Evolutionary conservation across 2,329 filamentous ascomycete genomes (phyloP).

Genomic region (Clarireedia homoeocarpa): DNA sequence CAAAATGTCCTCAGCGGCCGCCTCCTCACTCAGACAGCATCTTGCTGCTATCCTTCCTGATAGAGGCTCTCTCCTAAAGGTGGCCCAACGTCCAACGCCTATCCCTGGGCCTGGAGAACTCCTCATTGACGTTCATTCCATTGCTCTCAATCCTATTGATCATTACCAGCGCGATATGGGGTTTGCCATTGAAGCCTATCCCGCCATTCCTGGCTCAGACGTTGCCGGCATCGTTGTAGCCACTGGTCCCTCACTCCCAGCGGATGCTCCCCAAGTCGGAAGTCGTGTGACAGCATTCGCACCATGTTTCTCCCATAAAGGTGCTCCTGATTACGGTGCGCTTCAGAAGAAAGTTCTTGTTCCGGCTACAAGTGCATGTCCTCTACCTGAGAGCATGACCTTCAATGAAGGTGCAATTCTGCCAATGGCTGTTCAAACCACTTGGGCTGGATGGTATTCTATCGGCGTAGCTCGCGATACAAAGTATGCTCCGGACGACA

Average conservation of each 20-base stretch:
- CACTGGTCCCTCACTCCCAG: conserved; percentile 11
- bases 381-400: conserved; percentile 26
- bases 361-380: conserved; percentile 12
- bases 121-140: conserved; percentile 33
- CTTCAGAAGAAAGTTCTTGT: conserved; percentile 28
- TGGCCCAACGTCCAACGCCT: conserved; percentile 24
- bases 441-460: conserved; percentile 28
- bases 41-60: conserved; percentile 1
- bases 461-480: conserved; percentile 11
- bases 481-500: neutral
- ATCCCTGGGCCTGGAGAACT: conserved; percentile 33
- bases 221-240: conserved; percentile 13
- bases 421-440: conserved; percentile 30
- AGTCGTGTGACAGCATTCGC: conserved; percentile 30
- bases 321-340: conserved; percentile 17
- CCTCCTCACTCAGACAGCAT: neutral
- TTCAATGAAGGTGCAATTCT: conserved; percentile 30
- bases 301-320: conserved; percentile 4
- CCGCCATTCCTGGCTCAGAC: conserved; percentile 16
- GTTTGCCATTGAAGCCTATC: conserved; percentile 22
- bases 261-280: conserved; percentile 8
- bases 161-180: conserved; percentile 27
- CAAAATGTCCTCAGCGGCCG: neutral
- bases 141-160: conserved; percentile 37
- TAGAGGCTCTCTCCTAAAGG: neutral